Percentiles rank a stretch among this genome's conserved stretches.
Conservation (phyloP, 2,329 filamentous ascomycete species). For the Mariannaea sp. region DNA sequence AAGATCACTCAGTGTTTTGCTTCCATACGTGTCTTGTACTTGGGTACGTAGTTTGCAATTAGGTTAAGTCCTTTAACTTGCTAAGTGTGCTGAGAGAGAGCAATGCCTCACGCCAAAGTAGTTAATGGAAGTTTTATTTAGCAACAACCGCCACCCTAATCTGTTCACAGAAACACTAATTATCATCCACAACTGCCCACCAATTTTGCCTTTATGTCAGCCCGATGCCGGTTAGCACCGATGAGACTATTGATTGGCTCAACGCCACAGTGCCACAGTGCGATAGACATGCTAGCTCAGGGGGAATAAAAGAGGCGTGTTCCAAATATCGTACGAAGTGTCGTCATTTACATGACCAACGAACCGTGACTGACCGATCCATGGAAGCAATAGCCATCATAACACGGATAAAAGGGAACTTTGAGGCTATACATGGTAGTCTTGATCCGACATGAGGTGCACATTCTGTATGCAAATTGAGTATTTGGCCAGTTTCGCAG, state of each 20-base stretch:
- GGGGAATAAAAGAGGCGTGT: conserved; percentile 9
- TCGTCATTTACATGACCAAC: background rate
- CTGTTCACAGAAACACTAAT: background rate
- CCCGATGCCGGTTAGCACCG: conserved; percentile 30
- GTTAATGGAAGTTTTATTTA: conserved; percentile 25
- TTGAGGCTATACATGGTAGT: background rate
- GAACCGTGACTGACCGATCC: conserved; percentile 4
- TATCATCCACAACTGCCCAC: conserved; percentile 7
- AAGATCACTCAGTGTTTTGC: too few relatives aligned
- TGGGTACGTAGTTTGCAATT: too few relatives aligned
- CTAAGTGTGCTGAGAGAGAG: too few relatives aligned
- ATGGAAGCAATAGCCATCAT: conserved; percentile 8
- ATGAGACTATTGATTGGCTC: conserved; percentile 22
- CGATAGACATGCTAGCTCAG: too few relatives aligned
- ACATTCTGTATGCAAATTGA: too few relatives aligned
- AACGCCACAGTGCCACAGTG: conserved; percentile 18
- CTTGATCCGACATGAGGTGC: background rate
- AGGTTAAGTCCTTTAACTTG: too few relatives aligned
- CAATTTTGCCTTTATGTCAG: conserved; percentile 2
- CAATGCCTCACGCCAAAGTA: background rate
- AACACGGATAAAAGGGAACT: background rate
- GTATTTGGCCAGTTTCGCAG: conserved; percentile 30
- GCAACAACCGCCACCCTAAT: conserved; percentile 20
- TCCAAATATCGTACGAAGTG: background rate
- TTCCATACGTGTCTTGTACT: too few relatives aligned